phyloP scores from a whole-genome alignment of 768 basidiomycete genomes.

The Mrakia gelida region DNA sequence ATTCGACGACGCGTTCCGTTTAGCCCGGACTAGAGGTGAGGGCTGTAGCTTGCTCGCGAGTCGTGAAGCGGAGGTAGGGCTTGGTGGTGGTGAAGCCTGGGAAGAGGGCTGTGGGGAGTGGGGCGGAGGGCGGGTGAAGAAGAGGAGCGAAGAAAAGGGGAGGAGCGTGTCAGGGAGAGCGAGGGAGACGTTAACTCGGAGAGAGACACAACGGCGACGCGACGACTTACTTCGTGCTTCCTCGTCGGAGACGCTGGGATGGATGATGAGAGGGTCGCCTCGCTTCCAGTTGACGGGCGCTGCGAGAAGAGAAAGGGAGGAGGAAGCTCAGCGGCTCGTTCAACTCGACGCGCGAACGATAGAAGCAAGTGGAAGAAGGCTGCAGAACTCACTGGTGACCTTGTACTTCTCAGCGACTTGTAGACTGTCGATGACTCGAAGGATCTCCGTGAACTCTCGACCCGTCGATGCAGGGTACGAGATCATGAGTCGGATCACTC shows the following conservation, averaged over 20 bases:
- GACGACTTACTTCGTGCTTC: neutral
- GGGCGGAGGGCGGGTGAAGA: too few relatives aligned
- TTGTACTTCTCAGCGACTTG: slow-evolving; percentile 9
- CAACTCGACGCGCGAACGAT: too few relatives aligned
- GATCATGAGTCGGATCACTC: neutral
- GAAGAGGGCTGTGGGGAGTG: neutral
- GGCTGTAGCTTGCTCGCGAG: neutral
- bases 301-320: neutral
- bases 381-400: neutral
- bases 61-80: neutral
- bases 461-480: neutral
- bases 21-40: neutral
- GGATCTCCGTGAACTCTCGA: neutral
- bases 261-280: slow-evolving; percentile 11
- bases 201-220: neutral
- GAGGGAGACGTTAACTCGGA: neutral
- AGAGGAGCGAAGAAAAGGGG: too few relatives aligned
- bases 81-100: slow-evolving; percentile 3
- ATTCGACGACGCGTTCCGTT: neutral
- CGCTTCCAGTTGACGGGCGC: slow-evolving; percentile 1
- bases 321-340: neutral
- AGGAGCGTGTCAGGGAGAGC: too few relatives aligned
- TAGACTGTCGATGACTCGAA: neutral
- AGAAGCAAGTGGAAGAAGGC: too few relatives aligned
- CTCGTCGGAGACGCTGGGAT: slow-evolving; percentile 7